phyloP scores from a whole-genome alignment of 192 early-diverging fungal species.

The Coemansia sp. region DNA sequence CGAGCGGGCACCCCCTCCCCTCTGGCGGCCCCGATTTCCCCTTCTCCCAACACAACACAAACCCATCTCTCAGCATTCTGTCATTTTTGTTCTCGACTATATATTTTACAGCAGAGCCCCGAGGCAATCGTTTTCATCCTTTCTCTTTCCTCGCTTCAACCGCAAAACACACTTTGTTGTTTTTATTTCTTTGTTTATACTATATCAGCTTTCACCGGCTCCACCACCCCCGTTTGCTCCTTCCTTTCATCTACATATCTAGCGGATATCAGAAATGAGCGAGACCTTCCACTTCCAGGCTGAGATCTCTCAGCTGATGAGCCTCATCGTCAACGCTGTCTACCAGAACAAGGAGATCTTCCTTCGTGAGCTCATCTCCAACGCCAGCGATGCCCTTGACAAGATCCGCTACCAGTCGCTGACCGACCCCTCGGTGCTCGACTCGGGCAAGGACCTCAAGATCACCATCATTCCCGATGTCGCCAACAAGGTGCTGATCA shows the following conservation, averaged over 20 bases:
- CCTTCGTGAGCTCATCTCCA: conserved; percentile 96
- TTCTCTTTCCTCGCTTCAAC: not conserved
- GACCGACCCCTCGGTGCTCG: conserved; percentile 85
- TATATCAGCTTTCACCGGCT: too few species aligned
- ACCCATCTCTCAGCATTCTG: not conserved
- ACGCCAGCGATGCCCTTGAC: conserved; percentile 93
- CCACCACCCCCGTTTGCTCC: not conserved
- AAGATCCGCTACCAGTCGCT: conserved; percentile 97
- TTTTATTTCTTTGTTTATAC: not conserved
- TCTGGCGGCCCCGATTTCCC: too few species aligned
- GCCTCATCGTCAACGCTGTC: conserved; percentile 99
- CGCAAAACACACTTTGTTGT: not conserved
- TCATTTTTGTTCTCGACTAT: not conserved
- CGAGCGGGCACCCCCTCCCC: too few species aligned
- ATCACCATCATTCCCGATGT: conserved; percentile 90
- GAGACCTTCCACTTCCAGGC: conserved; percentile 94
- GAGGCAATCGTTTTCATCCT: not conserved
- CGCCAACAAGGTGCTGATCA: conserved; percentile 79
- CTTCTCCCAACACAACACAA: not conserved
- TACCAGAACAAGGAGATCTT: conserved; percentile 99
- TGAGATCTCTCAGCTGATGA: conserved; percentile 99
- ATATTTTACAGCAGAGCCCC: not conserved
- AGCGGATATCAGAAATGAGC: conserved; percentile 20
- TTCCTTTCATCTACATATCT: not conserved
- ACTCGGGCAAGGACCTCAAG: conserved; percentile 89